phyloP scores from a whole-genome alignment of 805 yeast genomes.

The Yamadazyma endophytica region DNA sequence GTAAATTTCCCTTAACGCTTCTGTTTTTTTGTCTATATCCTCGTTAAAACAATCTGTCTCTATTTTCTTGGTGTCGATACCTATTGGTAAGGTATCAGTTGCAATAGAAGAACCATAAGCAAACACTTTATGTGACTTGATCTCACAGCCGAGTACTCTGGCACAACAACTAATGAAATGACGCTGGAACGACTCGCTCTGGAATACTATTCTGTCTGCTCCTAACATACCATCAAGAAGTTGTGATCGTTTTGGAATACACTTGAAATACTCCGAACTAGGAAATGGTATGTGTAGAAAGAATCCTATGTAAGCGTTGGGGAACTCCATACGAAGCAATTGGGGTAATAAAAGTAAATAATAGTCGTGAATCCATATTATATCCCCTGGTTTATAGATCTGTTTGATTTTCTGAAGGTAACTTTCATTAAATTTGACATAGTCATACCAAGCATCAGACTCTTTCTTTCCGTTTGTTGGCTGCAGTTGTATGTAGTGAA shows the following conservation, averaged over 20 bases:
- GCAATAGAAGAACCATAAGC: constrained; percentile 77
- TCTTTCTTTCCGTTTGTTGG: constrained; percentile 67
- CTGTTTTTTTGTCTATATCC: constrained; percentile 57
- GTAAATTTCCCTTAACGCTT: constrained; percentile 60
- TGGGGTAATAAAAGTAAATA: constrained; percentile 79
- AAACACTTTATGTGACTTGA: constrained; percentile 49
- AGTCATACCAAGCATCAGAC: constrained; percentile 76
- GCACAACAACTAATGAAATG: constrained; percentile 91
- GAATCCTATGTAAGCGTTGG: constrained; percentile 70
- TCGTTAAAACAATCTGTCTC: constrained; percentile 54
- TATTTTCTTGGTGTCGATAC: constrained; percentile 73
- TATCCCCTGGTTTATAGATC: constrained; percentile 81
- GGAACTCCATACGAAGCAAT: constrained; percentile 70
- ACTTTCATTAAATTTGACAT: constrained; percentile 85
- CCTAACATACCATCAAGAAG: constrained; percentile 90
- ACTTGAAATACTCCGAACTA: constrained; percentile 87
- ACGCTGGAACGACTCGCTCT: constrained; percentile 77
- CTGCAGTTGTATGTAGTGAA: constrained; percentile 86
- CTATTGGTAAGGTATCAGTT: constrained; percentile 79
- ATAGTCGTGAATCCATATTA: constrained; percentile 91
- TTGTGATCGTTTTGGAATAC: constrained; percentile 77
- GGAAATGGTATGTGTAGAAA: constrained; percentile 93
- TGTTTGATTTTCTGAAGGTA: constrained; percentile 74
- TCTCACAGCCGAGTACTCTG: constrained; percentile 80
- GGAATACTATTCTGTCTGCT: constrained; percentile 81